phyloP scores from a whole-genome alignment of 805 yeast species.

The Maudiozyma bulderi region DNA sequence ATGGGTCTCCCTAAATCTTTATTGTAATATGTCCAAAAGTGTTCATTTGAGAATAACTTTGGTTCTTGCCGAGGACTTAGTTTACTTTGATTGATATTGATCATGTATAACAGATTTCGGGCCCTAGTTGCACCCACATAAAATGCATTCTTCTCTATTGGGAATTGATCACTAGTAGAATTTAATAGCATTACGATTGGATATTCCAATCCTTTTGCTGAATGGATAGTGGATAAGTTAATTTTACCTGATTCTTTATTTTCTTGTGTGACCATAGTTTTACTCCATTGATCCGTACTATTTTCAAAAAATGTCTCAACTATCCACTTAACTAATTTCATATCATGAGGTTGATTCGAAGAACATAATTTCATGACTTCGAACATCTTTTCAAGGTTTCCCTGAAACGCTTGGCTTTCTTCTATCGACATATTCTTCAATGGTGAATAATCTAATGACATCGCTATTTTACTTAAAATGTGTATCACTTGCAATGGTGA shows the following conservation, averaged over 20 bases:
- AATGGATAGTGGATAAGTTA: conserved; percentile 58
- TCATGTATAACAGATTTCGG: conserved; percentile 28
- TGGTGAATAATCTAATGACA: conserved; percentile 26
- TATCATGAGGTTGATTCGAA: conserved; percentile 17
- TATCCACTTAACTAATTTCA: conserved; percentile 25
- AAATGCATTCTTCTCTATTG: conserved; percentile 34
- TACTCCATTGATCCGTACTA: conserved; percentile 7
- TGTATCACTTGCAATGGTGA: conserved; percentile 33
- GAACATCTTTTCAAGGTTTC: conserved; percentile 31
- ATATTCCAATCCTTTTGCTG: conserved; percentile 67
- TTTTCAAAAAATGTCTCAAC: conserved; percentile 27
- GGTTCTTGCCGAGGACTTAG: background rate
- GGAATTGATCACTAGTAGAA: conserved; percentile 4
- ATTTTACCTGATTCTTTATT: conserved; percentile 24
- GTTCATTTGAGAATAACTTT: conserved; percentile 6
- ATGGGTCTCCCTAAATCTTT: conserved; percentile 11
- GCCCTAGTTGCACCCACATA: conserved; percentile 68
- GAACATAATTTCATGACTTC: conserved; percentile 27
- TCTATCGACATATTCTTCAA: conserved; percentile 13
- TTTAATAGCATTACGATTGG: conserved; percentile 52
- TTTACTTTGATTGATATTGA: conserved; percentile 11
- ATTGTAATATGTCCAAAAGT: conserved; percentile 26
- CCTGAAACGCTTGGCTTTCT: conserved; percentile 16
- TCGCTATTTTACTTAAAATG: conserved; percentile 27
- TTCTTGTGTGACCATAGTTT: background rate